Evolutionary conservation across 1,139 yeast genomes (phyloP), one percentile per base, ranked within the genome.

Genomic region (Lodderomyces theae): DNA sequence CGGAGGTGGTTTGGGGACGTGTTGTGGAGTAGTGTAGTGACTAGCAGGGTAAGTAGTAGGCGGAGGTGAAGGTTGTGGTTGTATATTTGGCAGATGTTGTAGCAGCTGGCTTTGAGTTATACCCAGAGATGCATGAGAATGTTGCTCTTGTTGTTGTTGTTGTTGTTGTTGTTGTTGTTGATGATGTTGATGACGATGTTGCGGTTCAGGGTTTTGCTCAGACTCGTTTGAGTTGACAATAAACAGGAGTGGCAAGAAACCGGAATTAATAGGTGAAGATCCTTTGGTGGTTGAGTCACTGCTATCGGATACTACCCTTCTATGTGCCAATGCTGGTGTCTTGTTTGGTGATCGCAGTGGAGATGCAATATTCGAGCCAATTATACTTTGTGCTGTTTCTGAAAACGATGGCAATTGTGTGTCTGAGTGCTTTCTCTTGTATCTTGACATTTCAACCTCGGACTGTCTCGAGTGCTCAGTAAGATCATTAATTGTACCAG

Each of bases 261-360:
- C 31, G 2, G 31, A 28, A 28, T 28, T 28, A 15, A 18, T n/a
- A 8, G 31, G 31, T 28, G 31, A 28, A 13, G 31, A 28, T 15
- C 31, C 31, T 15, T 28, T 28, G 11, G 31, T 28, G 31, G 31
- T 21, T 12, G 35, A 42, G 19, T 59, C 66, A 43, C 61, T 59
- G 13, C 58, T 54, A 41, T 63, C 68, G 4, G 66, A 61, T 16
- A 49, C 52, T 7, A 53, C 54, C 36, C 69, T 53, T 43, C 58
- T 53, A 44, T 62, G 68, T 9, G 44, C 35, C 4, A 18, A 12
- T n/a, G 48, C 42, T 2, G 72, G 71, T 59, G 63, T 66, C 42
- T 56, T 60, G 25, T 51, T 52, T 2, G 71, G 71, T 1, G 71
- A 64, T 38, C 68, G 52, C 22, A 37, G 42, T 1, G 72, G 71